Base-by-base conservation (phyloP, 208 protist genomes). In the Trypanosoma congolense region DNA sequence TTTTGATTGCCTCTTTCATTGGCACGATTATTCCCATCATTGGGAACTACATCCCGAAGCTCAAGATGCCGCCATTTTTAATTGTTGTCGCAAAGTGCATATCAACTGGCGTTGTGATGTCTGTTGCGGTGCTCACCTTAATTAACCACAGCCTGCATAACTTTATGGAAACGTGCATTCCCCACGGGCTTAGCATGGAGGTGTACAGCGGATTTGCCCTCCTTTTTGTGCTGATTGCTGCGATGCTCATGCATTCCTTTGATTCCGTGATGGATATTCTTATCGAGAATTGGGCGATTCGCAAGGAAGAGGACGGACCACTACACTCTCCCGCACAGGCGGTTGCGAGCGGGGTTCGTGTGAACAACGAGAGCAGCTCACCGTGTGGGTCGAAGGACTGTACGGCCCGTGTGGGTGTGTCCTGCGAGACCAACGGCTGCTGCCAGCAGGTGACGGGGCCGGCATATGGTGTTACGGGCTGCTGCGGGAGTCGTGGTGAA, bases 61-160 rank as follows among this genome's bases (percentile, higher is more conserved):
- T 83, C 19, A 61, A 49, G 9, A 9, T 77, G 26, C 60, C 58
- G 1, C 58, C 65, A 3, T 88, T 75, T 47, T 45, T 60, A 18
- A 72, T 77, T 52, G 60, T 73, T 1, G 25, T 84, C 19, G 69
- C 68, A 25, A 88, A 88, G 67, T 66, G 72, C 24, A 38, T 72
- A 1, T 69, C 77, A 1, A 89, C 70, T 21, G 81, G 81, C 16
- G 81, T 89, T n/a, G 62, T 89, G 25, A 55, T 89, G 6, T 44
- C 65, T 8, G 77, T 89, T 19, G 63, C 81, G 2, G 47, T 76
- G 10, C 69, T 89, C 33, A 71, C 78, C 68, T 77, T 89, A 56
- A 75, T 89, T 31, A 66, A 80, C 50, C 73, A 83, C 42, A 62
- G 53, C 21, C 42, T 52, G 2, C 56, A 63, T 45, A 53, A 46